These are phyloP conservation scores for Eucalyptus coolabah DNA, from an alignment of 345 rosid species.

Conservation along the genomic window DNA sequence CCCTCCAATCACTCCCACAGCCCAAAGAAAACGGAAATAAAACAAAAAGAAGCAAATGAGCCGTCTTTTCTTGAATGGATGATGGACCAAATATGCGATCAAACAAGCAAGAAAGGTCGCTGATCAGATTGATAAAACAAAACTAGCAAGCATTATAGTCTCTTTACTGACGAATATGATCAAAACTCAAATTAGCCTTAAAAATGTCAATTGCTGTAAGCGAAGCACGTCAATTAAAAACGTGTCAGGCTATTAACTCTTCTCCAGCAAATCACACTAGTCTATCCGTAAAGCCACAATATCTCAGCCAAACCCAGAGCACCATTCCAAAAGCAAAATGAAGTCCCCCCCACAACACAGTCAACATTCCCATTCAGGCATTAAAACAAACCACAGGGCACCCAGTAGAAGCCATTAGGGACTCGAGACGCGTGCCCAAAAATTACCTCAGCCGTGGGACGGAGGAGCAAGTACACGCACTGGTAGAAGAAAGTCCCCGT, in stretches of 20 bases:
- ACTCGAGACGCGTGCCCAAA: neutral
- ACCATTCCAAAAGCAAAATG: neutral
- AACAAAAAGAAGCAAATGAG: neutral
- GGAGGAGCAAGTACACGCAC: conserved; percentile 65
- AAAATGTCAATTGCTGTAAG: neutral
- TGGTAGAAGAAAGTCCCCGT: conserved; percentile 69
- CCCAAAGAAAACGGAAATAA: neutral
- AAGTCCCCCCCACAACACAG: rapidly evolving
- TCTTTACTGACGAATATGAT: neutral
- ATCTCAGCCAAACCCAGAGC: neutral
- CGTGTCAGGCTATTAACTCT: neutral
- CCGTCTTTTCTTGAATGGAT: neutral
- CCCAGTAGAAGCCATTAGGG: neutral
- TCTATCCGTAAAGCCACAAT: neutral
- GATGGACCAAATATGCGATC: neutral
- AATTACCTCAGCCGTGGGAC: conserved; percentile 51
- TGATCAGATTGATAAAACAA: neutral
- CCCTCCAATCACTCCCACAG: neutral
- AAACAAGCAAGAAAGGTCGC: neutral
- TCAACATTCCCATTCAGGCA: neutral
- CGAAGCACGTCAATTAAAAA: neutral
- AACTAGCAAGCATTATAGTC: neutral
- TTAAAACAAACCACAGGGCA: rapidly evolving
- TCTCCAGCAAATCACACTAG: neutral
- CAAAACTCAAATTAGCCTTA: neutral